phyloP scores from a whole-genome alignment of 306 rosid genomes.

The Coriaria nepalensis region DNA sequence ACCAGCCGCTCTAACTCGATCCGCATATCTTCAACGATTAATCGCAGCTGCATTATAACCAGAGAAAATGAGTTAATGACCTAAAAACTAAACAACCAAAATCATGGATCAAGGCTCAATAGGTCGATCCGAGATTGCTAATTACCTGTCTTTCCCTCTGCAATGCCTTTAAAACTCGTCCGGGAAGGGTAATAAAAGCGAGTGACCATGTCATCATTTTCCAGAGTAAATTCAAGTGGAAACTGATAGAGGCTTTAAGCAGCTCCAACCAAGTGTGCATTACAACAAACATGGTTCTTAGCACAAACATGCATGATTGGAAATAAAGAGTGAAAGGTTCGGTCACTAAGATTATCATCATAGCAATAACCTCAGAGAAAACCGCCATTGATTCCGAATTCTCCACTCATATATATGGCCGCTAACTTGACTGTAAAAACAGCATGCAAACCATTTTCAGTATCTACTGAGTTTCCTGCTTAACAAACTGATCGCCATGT shows the following conservation, averaged over 20 bases:
- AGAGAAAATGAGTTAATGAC: background rate
- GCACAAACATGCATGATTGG: slow-evolving; percentile 31
- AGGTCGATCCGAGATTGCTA: background rate
- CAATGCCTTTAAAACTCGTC: slow-evolving; percentile 36
- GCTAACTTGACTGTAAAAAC: background rate
- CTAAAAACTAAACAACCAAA: background rate
- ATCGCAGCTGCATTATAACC: slow-evolving; percentile 39
- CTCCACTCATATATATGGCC: too few species aligned
- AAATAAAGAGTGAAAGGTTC: slow-evolving; percentile 35
- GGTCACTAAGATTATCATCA: slow-evolving; percentile 24
- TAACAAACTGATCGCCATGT: too few species aligned
- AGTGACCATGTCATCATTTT: slow-evolving; percentile 29
- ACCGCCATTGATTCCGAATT: slow-evolving; percentile 35
- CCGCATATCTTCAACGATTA: slow-evolving; percentile 30
- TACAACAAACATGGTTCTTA: slow-evolving; percentile 27
- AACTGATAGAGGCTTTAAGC: slow-evolving; percentile 25
- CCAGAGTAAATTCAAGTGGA: slow-evolving; percentile 34
- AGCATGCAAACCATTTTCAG: slow-evolving; percentile 19
- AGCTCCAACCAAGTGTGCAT: slow-evolving; percentile 44
- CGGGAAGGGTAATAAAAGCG: slow-evolving; percentile 49
- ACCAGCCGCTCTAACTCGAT: slow-evolving; percentile 35
- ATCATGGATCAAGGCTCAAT: background rate
- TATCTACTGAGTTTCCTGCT: background rate
- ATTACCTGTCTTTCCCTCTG: slow-evolving; percentile 56
- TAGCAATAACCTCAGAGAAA: slow-evolving; percentile 27